Conservation (phyloP, 139 green algal species). For the Chlamydomonas sp. region DNA sequence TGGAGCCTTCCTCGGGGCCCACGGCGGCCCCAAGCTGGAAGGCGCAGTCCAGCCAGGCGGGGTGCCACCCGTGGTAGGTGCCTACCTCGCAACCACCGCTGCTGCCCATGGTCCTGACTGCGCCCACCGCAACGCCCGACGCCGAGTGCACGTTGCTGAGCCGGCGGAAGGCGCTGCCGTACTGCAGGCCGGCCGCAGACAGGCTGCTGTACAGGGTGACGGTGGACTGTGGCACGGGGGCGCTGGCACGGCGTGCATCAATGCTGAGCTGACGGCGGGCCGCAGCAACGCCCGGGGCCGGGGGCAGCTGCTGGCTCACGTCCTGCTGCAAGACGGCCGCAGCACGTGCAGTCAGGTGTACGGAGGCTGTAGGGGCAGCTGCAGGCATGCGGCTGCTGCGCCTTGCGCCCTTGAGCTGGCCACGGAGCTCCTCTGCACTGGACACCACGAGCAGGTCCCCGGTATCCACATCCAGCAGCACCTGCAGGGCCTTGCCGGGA, state of each 20-base stretch:
- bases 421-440: too few relatives aligned
- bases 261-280: background rate
- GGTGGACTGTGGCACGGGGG: conserved; percentile 38
- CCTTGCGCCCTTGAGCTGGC: too few relatives aligned
- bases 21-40: conserved; percentile 72
- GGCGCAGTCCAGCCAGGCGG: conserved; percentile 58
- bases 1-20: background rate
- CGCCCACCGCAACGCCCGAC: background rate
- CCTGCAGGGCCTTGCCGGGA: background rate
- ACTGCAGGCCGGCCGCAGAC: conserved; percentile 78
- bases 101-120: background rate
- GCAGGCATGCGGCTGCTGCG: too few relatives aligned
- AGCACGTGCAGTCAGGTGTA: background rate
- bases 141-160: conserved; percentile 76
- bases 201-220: conserved; percentile 80
- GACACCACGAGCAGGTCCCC: too few relatives aligned
- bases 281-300: too few relatives aligned
- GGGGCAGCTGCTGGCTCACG: background rate
- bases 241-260: conserved; percentile 27
- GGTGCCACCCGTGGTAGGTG: conserved; percentile 41
- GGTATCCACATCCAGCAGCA: background rate
- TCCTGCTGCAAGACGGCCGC: background rate
- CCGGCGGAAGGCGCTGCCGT: conserved; percentile 85
- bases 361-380: too few relatives aligned
- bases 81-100: background rate